A percentile compares a stretch with the other conserved stretches of the same genome.
These are phyloP conservation scores for Cutaneotrichosporon dermatis DNA, from an alignment of 1,284 basidiomycete species.

Conservation along the genomic window DNA sequence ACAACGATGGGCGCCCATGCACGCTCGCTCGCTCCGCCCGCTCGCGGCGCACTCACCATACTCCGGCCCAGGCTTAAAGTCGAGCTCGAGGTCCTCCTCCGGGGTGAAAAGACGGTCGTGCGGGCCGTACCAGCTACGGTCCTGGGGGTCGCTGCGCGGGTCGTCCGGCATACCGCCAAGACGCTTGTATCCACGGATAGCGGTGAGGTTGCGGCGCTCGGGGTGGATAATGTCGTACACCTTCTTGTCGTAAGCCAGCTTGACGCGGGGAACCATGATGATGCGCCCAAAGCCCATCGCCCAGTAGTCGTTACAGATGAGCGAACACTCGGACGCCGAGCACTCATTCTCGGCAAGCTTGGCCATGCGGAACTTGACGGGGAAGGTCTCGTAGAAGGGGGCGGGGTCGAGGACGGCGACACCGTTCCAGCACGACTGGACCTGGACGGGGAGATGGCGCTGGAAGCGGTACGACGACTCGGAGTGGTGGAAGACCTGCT, in stretches of 20 bases:
- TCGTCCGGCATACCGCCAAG: constrained; percentile 89
- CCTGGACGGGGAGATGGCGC: constrained; percentile 83
- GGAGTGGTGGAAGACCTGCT: constrained; percentile 79
- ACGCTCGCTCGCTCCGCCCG: too few relatives aligned
- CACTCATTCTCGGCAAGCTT: constrained; percentile 72
- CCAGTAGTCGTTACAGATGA: constrained; percentile 91
- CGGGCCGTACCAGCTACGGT: constrained; percentile 86
- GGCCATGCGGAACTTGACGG: constrained; percentile 90
- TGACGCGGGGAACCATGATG: constrained; percentile 92
- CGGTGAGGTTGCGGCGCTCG: constrained; percentile 74
- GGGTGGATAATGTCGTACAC: constrained; percentile 93
- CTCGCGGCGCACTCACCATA: constrained; percentile 59
- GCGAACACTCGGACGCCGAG: constrained; percentile 84
- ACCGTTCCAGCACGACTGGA: constrained; percentile 96
- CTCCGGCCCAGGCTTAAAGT: constrained; percentile 75
- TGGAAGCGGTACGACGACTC: constrained; percentile 74
- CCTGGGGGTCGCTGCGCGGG: constrained; percentile 88
- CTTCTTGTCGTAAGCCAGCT: constrained; percentile 87
- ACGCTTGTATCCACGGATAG: constrained; percentile 86
- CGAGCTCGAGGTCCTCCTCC: constrained; percentile 71
- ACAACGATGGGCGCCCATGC: too few relatives aligned
- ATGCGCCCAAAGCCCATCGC: constrained; percentile 86
- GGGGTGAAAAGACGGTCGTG: constrained; percentile 85
- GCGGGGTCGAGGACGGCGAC: constrained; percentile 88
- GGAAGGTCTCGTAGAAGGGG: constrained; percentile 81